Evolutionary conservation across 2,329 filamentous ascomycete species (phyloP).

Genomic region (Septoria petroselini): DNA sequence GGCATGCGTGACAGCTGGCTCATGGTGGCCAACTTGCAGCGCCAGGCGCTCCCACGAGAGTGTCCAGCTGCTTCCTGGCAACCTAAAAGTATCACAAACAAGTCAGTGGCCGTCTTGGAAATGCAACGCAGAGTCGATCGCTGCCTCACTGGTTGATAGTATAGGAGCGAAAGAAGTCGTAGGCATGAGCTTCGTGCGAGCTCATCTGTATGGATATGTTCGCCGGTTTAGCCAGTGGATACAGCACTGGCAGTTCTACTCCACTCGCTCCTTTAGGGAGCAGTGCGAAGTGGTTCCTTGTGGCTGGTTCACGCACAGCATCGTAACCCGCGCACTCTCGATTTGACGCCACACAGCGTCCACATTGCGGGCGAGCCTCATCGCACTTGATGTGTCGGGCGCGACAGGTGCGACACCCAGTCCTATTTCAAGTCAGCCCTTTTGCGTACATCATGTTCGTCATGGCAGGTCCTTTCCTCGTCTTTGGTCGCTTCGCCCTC

Average conservation of each 20-base stretch:
- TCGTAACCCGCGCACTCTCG: conserved; percentile 22
- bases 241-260: conserved; percentile 5
- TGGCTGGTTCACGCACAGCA: conserved; percentile 8
- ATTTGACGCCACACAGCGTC: conserved; percentile 15
- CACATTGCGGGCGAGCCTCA: conserved; percentile 19
- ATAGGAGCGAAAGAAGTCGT: conserved; percentile 23
- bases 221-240: conserved; percentile 15
- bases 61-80: conserved; percentile 24
- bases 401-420: conserved; percentile 22
- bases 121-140: too few relatives aligned
- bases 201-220: conserved; percentile 11
- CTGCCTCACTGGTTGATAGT: conserved; percentile 17
- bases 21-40: conserved; percentile 19
- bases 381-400: conserved; percentile 24
- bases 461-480: neutral
- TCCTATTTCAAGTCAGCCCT: conserved; percentile 19
- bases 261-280: conserved; percentile 12
- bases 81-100: too few relatives aligned
- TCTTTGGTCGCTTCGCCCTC: neutral
- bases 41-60: conserved; percentile 22
- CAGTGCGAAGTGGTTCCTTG: conserved; percentile 9
- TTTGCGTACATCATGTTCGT: conserved; percentile 14
- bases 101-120: too few relatives aligned
- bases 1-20: conserved; percentile 21
- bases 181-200: conserved; percentile 19